Evolutionary conservation across 441 rosid genomes (phyloP).

Genomic region (Kokia cookei): DNA sequence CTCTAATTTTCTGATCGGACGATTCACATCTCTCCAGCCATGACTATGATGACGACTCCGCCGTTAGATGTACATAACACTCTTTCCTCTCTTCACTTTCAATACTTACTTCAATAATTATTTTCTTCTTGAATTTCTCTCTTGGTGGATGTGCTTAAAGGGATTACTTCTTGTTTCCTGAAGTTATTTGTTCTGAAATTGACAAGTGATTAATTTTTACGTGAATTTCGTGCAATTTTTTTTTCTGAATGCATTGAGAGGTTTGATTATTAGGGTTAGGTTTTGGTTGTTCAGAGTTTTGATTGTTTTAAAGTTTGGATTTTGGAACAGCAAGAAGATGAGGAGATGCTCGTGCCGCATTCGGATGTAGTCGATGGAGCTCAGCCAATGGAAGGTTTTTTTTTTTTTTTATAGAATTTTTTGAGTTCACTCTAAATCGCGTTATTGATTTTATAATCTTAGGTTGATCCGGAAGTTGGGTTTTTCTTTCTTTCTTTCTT

Average conservation of each 20-base stretch:
- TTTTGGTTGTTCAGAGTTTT: slow-evolving; percentile 23
- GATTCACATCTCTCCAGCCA: slow-evolving; percentile 23
- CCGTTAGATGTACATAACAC: slow-evolving; percentile 63
- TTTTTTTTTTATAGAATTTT: not conserved
- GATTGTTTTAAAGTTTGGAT: slow-evolving; percentile 21
- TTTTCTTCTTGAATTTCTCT: not conserved
- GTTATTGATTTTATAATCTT: slow-evolving; percentile 3
- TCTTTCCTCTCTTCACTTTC: slow-evolving; percentile 1
- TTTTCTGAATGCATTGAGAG: not conserved
- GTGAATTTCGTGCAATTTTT: slow-evolving; percentile 2
- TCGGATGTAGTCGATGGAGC: slow-evolving; percentile 86
- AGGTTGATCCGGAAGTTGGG: slow-evolving; percentile 16
- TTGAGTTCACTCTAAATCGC: not conserved
- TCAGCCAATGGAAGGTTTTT: slow-evolving; percentile 89
- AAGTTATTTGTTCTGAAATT: slow-evolving; percentile 8
- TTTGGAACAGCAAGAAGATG: slow-evolving; percentile 75
- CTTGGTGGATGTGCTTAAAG: not conserved
- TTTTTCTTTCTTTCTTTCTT: not conserved
- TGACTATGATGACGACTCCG: slow-evolving; percentile 87
- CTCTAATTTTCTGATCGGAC: slow-evolving; percentile 36
- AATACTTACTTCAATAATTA: not conserved
- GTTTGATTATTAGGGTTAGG: slow-evolving; percentile 25
- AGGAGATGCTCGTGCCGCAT: slow-evolving; percentile 94
- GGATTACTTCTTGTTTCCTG: not conserved
- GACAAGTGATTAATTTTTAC: slow-evolving; percentile 10